Percentiles rank a stretch among this genome's conserved stretches.
Evolutionary conservation across 2,329 filamentous ascomycete genomes (phyloP).

Genomic region (Pseudocercospora eumusae): DNA sequence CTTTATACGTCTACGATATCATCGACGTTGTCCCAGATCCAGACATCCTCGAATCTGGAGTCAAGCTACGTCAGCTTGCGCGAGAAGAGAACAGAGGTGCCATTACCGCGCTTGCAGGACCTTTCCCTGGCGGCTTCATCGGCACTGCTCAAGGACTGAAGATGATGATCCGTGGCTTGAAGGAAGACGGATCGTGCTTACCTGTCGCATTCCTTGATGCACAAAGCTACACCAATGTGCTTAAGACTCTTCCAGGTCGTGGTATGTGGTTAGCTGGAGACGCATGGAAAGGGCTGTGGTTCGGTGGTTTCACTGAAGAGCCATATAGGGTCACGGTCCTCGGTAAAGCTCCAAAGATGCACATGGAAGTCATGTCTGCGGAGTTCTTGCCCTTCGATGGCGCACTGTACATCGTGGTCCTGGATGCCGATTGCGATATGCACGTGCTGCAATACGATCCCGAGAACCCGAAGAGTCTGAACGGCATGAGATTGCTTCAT

Average conservation of each 20-base stretch:
- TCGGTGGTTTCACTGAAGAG: slow-evolving; percentile 94
- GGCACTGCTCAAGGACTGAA: slow-evolving; percentile 94
- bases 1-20: slow-evolving; percentile 87
- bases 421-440: slow-evolving; percentile 81
- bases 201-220: slow-evolving; percentile 98
- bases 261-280: slow-evolving; percentile 87
- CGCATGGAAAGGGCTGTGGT: slow-evolving; percentile 91
- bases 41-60: slow-evolving; percentile 79
- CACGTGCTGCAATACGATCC: slow-evolving; percentile 93
- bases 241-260: slow-evolving; percentile 78
- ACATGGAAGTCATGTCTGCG: slow-evolving; percentile 74
- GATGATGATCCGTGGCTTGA: slow-evolving; percentile 92
- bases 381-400: slow-evolving; percentile 87
- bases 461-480: slow-evolving; percentile 90
- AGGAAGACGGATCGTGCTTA: slow-evolving; percentile 88
- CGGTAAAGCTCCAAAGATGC: slow-evolving; percentile 73
- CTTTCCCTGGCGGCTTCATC: slow-evolving; percentile 79
- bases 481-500: slow-evolving; percentile 83
- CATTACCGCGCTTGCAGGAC: slow-evolving; percentile 74
- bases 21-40: slow-evolving; percentile 90
- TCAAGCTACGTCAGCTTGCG: slow-evolving; percentile 79
- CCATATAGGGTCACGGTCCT: slow-evolving; percentile 94
- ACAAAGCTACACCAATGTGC: slow-evolving; percentile 86
- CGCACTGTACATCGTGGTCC: slow-evolving; percentile 77
- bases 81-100: slow-evolving; percentile 91